Evolutionary conservation across 768 basidiomycete genomes (phyloP), one percentile per base, ranked within the genome.

Genomic region (Aureoboletus auriporus): DNA sequence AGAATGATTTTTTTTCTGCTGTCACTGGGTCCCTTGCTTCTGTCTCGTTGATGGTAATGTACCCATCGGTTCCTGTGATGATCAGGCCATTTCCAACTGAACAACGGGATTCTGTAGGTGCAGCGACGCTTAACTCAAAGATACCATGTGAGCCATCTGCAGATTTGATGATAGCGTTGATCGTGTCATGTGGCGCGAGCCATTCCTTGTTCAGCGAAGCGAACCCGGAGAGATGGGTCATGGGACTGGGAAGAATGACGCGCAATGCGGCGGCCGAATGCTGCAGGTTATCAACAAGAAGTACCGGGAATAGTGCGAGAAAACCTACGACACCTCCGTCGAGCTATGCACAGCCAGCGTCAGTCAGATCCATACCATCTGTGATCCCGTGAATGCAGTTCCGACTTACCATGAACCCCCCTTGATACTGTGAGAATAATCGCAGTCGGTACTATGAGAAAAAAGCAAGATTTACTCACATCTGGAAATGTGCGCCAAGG

Each of bases 401-500:
- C 20, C 8, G 39, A 63, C 86, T 70, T 56, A 90, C 83, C 70
- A 92, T 57, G 71, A 91, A 93, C 29, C 89, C 89, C 35, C 86
- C 86, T 71, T 86, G 85, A 57, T 86, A 85, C 82, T 86, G 27
- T 46, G 47, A 33, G 14, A 33, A 13, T 33, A 33, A 13, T 12
- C 11, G 11, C 12, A 33, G 33, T 33, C 33, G 14, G 33, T 33
- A 14, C 14, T 14, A 14, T 33, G 12, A 6, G 33, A 33, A 33
- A 13, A 8, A 27, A 38, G 41, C 30, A 11, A 31, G 26, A 52
- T 41, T 12, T 11, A 74, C 83, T 58, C 57, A 87, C 86, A 53
- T 89, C 87, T 20, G 91, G 90, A 42, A 86, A 71, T 2, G 84
- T 86, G 35, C 91, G 74, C 92, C 92, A 93, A 33, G 83, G 78